Evolutionary conservation across 2,329 filamentous ascomycete genomes (phyloP).

Genomic region (Cadophora gregata): DNA sequence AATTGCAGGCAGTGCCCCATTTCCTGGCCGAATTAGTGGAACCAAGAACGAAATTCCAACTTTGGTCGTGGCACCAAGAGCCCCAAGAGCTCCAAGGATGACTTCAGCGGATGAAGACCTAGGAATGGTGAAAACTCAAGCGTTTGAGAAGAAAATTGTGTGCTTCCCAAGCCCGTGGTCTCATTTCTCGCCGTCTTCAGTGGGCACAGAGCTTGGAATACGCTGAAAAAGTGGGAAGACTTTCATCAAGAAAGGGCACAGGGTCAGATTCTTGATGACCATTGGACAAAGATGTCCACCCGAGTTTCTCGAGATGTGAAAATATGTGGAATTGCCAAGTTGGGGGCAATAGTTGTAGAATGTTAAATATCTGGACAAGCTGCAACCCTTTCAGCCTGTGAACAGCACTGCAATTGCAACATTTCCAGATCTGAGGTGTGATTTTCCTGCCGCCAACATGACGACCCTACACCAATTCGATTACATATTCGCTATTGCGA

Average conservation of each 20-base stretch:
- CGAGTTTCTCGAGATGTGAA: not conserved
- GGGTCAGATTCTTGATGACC: not conserved
- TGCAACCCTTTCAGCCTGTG: not conserved
- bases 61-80: constrained; percentile 1
- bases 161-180: constrained; percentile 2
- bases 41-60: not conserved
- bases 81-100: constrained; percentile 5
- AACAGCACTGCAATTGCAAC: not conserved
- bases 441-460: constrained; percentile 17
- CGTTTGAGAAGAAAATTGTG: not conserved
- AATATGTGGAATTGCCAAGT: constrained; percentile 6
- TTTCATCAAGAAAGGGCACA: not conserved
- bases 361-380: constrained; percentile 3
- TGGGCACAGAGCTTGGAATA: constrained; percentile 3
- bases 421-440: not conserved
- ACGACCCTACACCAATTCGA: constrained; percentile 58
- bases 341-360: constrained; percentile 6
- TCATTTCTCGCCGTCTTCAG: constrained; percentile 1
- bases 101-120: constrained; percentile 5
- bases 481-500: constrained; percentile 68
- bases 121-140: constrained; percentile 7
- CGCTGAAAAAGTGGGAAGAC: not conserved
- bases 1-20: not conserved
- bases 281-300: not conserved
- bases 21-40: not conserved